These are phyloP conservation scores for Gyromitra esculenta DNA, from an alignment of 2,329 filamentous ascomycete species.

Conservation along the genomic window DNA sequence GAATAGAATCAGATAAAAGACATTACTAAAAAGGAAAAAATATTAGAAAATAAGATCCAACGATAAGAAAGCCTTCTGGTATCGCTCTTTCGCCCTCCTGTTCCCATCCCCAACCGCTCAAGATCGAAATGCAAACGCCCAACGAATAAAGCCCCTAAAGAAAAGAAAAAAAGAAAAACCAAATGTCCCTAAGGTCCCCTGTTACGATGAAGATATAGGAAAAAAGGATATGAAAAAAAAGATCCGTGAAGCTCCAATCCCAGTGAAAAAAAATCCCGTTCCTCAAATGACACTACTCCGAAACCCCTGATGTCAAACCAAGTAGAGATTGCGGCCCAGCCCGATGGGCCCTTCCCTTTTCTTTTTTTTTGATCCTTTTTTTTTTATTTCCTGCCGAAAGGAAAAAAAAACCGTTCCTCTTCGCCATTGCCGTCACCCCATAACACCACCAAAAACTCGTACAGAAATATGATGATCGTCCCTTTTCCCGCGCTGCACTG, in stretches of 20 bases:
- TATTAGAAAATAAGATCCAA: conserved; percentile 50
- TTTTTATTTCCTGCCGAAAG: conserved; percentile 52
- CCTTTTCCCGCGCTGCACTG: conserved; percentile 38
- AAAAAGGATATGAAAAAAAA: conserved; percentile 51
- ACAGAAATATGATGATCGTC: conserved; percentile 51
- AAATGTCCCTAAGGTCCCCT: conserved; percentile 44
- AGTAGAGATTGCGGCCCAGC: conserved; percentile 49
- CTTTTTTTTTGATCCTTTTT: conserved; percentile 52
- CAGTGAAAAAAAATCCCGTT: conserved; percentile 45
- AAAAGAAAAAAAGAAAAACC: conserved; percentile 42
- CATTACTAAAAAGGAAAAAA: conserved; percentile 51
- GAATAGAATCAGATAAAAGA: conserved; percentile 42
- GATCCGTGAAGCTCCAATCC: conserved; percentile 49
- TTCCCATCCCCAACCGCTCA: conserved; percentile 35
- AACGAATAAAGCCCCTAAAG: conserved; percentile 42
- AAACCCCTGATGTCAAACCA: conserved; percentile 52
- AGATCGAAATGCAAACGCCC: conserved; percentile 50
- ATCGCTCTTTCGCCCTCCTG: conserved; percentile 44
- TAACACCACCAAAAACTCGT: conserved; percentile 38
- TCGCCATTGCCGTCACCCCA: conserved; percentile 33
- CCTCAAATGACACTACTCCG: conserved; percentile 51
- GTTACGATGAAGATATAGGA: conserved; percentile 31
- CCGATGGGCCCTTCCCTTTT: conserved; percentile 51
- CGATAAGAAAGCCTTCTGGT: conserved; percentile 50
- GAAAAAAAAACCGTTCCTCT: conserved; percentile 27